Conservation (phyloP, 768 basidiomycete species). For the Mycena haematopus region DNA sequence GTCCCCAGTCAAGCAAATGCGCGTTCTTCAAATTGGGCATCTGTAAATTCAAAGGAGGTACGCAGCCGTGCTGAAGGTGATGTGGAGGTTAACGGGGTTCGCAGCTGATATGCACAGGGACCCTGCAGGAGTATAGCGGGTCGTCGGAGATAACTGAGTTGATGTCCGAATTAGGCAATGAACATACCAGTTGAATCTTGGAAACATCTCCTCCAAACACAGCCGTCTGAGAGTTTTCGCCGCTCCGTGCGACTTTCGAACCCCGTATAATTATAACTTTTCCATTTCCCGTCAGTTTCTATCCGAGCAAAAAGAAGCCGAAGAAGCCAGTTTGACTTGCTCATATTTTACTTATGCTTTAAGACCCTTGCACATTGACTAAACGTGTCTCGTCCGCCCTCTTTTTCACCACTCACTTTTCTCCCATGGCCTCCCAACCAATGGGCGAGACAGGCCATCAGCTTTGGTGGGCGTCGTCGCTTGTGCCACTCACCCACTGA, state of each 20-base stretch:
- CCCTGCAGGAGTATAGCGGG: slow-evolving; percentile 19
- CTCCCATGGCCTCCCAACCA: slow-evolving; percentile 61
- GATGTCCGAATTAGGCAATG: slow-evolving; percentile 23
- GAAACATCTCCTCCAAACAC: slow-evolving; percentile 19
- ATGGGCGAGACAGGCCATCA: slow-evolving; percentile 61
- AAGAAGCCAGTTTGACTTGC: slow-evolving; percentile 46
- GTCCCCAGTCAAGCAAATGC: slow-evolving; percentile 52
- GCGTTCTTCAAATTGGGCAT: slow-evolving; percentile 57
- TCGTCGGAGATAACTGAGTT: slow-evolving; percentile 4
- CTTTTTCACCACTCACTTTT: slow-evolving; percentile 34
- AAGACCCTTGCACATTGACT: slow-evolving; percentile 48
- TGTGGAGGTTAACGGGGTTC: slow-evolving; percentile 18
- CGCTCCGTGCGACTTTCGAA: slow-evolving; percentile 53
- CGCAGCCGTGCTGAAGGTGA: slow-evolving; percentile 30
- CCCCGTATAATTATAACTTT: slow-evolving; percentile 46
- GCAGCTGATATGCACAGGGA: slow-evolving; percentile 50
- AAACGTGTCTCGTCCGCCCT: slow-evolving; percentile 35
- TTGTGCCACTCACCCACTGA: slow-evolving; percentile 6
- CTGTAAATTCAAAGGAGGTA: slow-evolving; percentile 70
- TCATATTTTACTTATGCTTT: slow-evolving; percentile 41
- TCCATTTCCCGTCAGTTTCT: slow-evolving; percentile 55
- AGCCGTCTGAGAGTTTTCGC: slow-evolving; percentile 22
- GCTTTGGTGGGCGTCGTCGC: slow-evolving; percentile 58
- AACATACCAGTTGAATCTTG: background rate
- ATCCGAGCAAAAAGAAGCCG: slow-evolving; percentile 60